Evolutionary conservation across 192 early-diverging fungal genomes (phyloP).

Genomic region (Mortierella hygrophila): DNA sequence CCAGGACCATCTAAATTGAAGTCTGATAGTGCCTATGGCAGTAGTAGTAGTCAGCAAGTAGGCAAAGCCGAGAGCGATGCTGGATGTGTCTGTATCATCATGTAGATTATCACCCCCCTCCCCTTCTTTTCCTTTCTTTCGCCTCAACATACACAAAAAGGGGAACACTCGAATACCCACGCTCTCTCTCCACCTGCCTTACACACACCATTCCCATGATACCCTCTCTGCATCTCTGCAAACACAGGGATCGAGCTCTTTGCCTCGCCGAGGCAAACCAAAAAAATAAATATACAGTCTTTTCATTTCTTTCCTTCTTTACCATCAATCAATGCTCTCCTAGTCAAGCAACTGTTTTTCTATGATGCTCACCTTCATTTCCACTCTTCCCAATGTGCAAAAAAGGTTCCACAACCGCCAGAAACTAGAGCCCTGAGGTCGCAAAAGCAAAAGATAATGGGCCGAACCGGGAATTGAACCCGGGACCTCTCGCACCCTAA

Average conservation of each 20-base stretch:
- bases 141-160: background rate
- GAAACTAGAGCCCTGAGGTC: too few relatives aligned
- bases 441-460: conserved; percentile 22
- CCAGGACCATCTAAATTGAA: conserved; percentile 31
- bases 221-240: conserved; percentile 11
- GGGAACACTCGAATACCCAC: background rate
- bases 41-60: background rate
- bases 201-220: background rate
- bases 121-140: background rate
- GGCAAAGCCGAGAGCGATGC: conserved; percentile 33
- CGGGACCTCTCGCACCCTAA: conserved; percentile 84
- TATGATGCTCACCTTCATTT: too few relatives aligned
- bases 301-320: background rate
- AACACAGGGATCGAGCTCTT: background rate
- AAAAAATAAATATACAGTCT: background rate
- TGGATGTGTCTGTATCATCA: conserved; percentile 41
- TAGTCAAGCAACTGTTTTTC: too few relatives aligned
- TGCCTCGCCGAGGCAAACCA: background rate
- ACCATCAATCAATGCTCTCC: background rate
- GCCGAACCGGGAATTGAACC: conserved; percentile 82
- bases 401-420: too few relatives aligned
- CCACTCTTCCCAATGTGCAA: too few relatives aligned
- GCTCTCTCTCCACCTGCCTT: background rate
- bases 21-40: conserved; percentile 24
- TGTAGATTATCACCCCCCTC: conserved; percentile 19